A percentile compares a stretch with the other conserved stretches of the same genome.
Conservation (phyloP, 1,284 basidiomycete genomes). For the Apiotrichum akiyoshidainum region DNA sequence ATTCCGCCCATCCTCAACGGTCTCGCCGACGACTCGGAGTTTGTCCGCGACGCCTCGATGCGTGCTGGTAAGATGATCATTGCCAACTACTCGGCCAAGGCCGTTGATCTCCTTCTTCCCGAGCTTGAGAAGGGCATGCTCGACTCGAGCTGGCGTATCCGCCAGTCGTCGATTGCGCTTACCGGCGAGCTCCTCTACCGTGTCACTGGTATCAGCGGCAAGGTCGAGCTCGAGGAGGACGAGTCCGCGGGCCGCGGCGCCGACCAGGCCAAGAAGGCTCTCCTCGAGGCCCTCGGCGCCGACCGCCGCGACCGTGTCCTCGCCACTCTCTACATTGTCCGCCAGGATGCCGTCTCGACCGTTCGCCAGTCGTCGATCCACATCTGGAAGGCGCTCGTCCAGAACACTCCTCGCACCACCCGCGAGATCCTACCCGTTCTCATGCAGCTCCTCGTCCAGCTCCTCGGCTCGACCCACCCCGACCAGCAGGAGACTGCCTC, state of each 20-base stretch:
- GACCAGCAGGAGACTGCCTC: constrained; percentile 93
- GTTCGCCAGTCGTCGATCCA: constrained; percentile 91
- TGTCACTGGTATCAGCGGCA: constrained; percentile 94
- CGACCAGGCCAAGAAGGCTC: constrained; percentile 77
- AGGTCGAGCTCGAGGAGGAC: constrained; percentile 80
- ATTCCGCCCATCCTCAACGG: constrained; percentile 90
- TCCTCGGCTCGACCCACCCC: constrained; percentile 72
- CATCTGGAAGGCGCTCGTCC: constrained; percentile 97
- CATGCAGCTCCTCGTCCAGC: constrained; percentile 67
- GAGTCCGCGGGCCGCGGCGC: constrained; percentile 62
- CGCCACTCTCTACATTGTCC: constrained; percentile 81
- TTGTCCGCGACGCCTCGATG: constrained; percentile 94
- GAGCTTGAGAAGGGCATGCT: constrained; percentile 95
- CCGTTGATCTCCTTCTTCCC: constrained; percentile 89
- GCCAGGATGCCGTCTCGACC: constrained; percentile 86
- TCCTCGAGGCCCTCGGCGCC: constrained; percentile 81
- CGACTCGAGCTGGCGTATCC: constrained; percentile 89
- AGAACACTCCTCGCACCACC: constrained; percentile 65
- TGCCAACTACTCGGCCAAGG: constrained; percentile 86
- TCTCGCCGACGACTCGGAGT: constrained; percentile 89
- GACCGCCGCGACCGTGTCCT: constrained; percentile 89
- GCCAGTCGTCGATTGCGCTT: constrained; percentile 91
- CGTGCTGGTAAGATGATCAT: constrained; percentile 98
- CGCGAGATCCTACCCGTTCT: constrained; percentile 89
- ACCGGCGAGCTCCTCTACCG: constrained; percentile 96